Base-by-base conservation (phyloP, 2,329 filamentous ascomycete species). In the Exophiala oligosperma region DNA sequence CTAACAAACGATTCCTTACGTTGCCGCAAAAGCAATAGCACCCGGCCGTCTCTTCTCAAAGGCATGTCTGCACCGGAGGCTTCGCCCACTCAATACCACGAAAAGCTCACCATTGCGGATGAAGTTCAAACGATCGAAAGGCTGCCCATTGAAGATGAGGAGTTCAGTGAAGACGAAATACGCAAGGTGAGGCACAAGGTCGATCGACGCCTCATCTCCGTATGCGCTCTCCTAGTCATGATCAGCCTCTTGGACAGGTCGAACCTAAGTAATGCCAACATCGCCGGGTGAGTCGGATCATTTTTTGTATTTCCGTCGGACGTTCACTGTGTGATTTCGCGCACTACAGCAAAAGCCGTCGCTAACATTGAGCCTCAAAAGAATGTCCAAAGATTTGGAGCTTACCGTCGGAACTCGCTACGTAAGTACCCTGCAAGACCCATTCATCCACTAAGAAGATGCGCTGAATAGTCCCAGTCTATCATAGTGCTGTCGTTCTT, bases 201-300 rank as follows among this genome's bases (percentile, higher is more conserved):
- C 65, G 90, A 94, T 72, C 75, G 78, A 32, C 83, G 86, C 2
- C 75, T 89, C 2, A 82, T 88, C 40, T 69, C 81, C 3, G 85
- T 81, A 1, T 82, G 85, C 3, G 86, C 86, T 21, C 69, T 80
- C 63, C 81, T 91, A 74, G 92, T 92, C 72, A 90, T 87, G 70
- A 79, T 90, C 66, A 88, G 84, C 63, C 76, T 92, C 59, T 89
- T 93, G 84, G 90, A 94, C 69, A 80, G 90, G 37, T 90, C 88
- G 1, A 93, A 93, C 72, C 75, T 92, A 70, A 84, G 83, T 14
- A 79, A 84, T 21, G 89, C 89, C 41, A 83, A 84, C 46, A 87
- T 93, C 70, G 89, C 90, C n/a, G 90, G 69, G 11, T 70, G 72
- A 28, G 26, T 28, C 7, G 26, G 68, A 21, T 7, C 8, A 17